These are phyloP conservation scores for Phytopythium sindhum DNA, from an alignment of 352 stramenopile genomes.

Conservation along the genomic window DNA sequence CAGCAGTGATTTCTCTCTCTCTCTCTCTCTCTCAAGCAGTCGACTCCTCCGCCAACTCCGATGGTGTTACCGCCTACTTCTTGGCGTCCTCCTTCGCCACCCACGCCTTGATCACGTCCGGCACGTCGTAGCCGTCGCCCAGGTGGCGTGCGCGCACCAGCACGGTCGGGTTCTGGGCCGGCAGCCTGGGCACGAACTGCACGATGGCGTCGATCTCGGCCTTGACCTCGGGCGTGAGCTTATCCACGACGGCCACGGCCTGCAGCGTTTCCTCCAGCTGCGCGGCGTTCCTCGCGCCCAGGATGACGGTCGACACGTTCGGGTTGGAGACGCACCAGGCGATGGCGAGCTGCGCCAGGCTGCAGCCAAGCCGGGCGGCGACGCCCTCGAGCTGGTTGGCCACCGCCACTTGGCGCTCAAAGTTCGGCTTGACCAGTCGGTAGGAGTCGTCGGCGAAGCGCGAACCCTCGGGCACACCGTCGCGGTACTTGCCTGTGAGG, in stretches of 20 bases:
- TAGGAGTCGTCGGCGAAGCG: slow-evolving; percentile 22
- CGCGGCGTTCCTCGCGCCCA: slow-evolving; percentile 39
- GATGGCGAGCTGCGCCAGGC: slow-evolving; percentile 38
- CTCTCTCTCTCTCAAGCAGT: no score
- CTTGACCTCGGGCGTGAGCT: slow-evolving; percentile 48
- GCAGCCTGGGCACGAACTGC: slow-evolving; percentile 1
- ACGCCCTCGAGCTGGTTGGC: slow-evolving; percentile 39
- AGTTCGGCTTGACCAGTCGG: not conserved
- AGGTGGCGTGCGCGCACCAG: slow-evolving; percentile 6
- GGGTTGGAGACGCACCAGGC: slow-evolving; percentile 43
- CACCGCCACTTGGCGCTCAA: slow-evolving; percentile 10
- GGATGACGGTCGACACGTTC: slow-evolving; percentile 47
- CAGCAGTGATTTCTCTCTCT: no score
- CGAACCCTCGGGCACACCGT: slow-evolving; percentile 22
- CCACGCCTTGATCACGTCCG: slow-evolving; percentile 1
- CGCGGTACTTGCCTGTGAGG: slow-evolving; percentile 52
- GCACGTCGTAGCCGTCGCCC: not conserved
- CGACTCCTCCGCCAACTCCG: no score
- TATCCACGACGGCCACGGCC: slow-evolving; percentile 34
- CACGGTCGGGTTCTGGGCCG: not conserved
- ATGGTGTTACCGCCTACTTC: not conserved
- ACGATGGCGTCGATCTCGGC: slow-evolving; percentile 41
- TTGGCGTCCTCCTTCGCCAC: not conserved
- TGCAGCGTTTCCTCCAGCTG: slow-evolving; percentile 59
- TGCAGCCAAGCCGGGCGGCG: slow-evolving; percentile 43